Conservation (phyloP, 2,329 filamentous ascomycete genomes). For the Phialemoniopsis sp. region DNA sequence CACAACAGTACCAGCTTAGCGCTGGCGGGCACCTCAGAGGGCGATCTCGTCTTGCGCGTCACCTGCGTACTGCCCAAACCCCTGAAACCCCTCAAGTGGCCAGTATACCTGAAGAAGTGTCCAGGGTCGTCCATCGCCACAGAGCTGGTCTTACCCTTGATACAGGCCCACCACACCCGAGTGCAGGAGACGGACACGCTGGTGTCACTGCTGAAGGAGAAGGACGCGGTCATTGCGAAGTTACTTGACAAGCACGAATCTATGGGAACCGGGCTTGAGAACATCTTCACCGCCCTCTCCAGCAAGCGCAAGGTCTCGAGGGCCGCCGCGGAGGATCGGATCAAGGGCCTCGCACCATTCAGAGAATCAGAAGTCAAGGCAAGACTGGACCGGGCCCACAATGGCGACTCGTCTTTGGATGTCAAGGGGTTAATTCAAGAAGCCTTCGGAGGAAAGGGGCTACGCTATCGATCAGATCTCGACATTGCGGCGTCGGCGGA, state of each 20-base stretch:
- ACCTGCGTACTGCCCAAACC: conserved; percentile 59
- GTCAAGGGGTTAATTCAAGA: no score
- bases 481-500: conserved; percentile 24
- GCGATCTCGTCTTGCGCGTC: conserved; percentile 47
- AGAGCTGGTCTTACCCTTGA: conserved; percentile 46
- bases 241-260: conserved; percentile 51
- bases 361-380: conserved; percentile 31
- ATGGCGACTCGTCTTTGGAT: not conserved
- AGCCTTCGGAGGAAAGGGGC: conserved; percentile 11
- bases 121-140: conserved; percentile 36
- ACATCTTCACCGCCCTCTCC: conserved; percentile 47
- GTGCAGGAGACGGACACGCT: conserved; percentile 37
- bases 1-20: conserved; percentile 40
- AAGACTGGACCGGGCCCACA: conserved; percentile 11
- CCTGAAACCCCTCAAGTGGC: conserved; percentile 62
- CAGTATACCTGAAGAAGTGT: conserved; percentile 48
- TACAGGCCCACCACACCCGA: conserved; percentile 39
- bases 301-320: conserved; percentile 42
- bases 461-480: conserved; percentile 21
- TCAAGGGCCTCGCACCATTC: conserved; percentile 50
- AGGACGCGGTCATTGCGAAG: conserved; percentile 46
- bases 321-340: conserved; percentile 37
- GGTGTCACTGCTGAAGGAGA: conserved; percentile 36
- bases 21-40: conserved; percentile 25
- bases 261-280: conserved; percentile 45